These are phyloP conservation scores for Taphrina deformans DNA, from an alignment of 1,139 yeast species.

Conservation along the genomic window DNA sequence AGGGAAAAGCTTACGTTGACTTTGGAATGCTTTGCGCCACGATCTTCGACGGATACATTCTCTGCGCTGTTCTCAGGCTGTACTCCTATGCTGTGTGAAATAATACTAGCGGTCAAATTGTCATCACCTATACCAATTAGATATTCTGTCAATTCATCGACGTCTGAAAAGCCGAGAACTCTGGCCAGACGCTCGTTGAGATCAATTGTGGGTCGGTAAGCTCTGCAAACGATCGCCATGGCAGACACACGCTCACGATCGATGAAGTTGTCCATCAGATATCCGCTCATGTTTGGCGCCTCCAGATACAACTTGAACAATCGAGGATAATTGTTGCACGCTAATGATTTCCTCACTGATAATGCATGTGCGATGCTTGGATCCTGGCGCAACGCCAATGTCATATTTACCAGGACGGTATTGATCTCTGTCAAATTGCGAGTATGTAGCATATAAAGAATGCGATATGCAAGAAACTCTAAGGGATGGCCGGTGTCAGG, in stretches of 20 bases:
- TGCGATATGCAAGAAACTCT: constrained; percentile 73
- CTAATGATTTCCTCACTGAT: constrained; percentile 50
- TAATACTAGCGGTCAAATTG: constrained; percentile 50
- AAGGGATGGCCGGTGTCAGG: constrained; percentile 45
- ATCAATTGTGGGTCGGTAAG: constrained; percentile 41
- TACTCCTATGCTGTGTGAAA: constrained; percentile 52
- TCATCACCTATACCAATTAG: constrained; percentile 46
- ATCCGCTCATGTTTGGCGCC: constrained; percentile 50
- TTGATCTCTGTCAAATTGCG: constrained; percentile 52
- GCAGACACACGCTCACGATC: constrained; percentile 63
- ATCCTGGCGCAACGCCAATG: constrained; percentile 41
- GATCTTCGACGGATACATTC: constrained; percentile 39
- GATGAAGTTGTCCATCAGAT: constrained; percentile 53
- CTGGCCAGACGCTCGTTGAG: background rate
- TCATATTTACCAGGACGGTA: constrained; percentile 43
- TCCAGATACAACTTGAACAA: constrained; percentile 53
- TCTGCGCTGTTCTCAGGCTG: constrained; percentile 43
- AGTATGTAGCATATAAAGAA: constrained; percentile 79
- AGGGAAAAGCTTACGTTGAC: constrained; percentile 45
- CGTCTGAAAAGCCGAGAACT: background rate
- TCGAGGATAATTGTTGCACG: constrained; percentile 54
- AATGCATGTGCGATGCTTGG: constrained; percentile 52
- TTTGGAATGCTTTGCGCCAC: constrained; percentile 40
- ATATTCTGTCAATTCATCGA: constrained; percentile 3
- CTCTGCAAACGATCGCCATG: constrained; percentile 59